Evolutionary conservation across 2,329 filamentous ascomycete genomes (phyloP), one percentile per base, ranked within the genome.

Genomic region (Aurifilum marmelostoma): DNA sequence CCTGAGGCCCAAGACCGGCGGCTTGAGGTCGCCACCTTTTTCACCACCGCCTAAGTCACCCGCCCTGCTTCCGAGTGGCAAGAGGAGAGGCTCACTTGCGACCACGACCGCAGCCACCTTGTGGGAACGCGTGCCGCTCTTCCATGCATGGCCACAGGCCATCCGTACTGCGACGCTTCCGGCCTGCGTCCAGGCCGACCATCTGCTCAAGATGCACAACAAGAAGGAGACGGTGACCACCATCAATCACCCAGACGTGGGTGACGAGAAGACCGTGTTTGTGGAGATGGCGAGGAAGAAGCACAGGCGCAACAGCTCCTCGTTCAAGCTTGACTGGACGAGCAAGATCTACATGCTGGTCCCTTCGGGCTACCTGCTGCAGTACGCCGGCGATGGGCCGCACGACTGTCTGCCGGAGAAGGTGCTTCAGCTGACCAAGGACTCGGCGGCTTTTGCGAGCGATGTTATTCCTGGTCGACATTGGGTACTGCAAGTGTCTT

Each of bases 141-240:
- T 94, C 77, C 92, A 97, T 77, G 93, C 92, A 16, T 97, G 94
- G 76, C 91, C 92, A 0, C 94, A 97, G 78, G 89, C 93, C 2
- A 86, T 93, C 73, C 94, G 92, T 75, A 88, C 96, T 77, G 89
- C 88, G 14, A 88, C 86, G 21, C 82, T 97, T 3, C 86, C 89
- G 34, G 86, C 91, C 21, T 90, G 91, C 50, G 87, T 85, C 1
- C 80, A 91, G 14, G 86, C 91, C 1, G 94, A 97, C 71, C 80
- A 86, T 0, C 87, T 96, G 61, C 77, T 93, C 64, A 87, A 90
- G 70, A 80, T 87, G 62, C 87, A 88, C 72, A 84, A 85, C 65
- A 82, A 83, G 70, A 85, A 84, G 70, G 81, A 79, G 66, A 83
- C 65, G n/a, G 56, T 68, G 32, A 34, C 43, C 34, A 63, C 50